phyloP scores from a whole-genome alignment of 1,284 basidiomycete species.

The Cryptococcus deneoformans region DNA sequence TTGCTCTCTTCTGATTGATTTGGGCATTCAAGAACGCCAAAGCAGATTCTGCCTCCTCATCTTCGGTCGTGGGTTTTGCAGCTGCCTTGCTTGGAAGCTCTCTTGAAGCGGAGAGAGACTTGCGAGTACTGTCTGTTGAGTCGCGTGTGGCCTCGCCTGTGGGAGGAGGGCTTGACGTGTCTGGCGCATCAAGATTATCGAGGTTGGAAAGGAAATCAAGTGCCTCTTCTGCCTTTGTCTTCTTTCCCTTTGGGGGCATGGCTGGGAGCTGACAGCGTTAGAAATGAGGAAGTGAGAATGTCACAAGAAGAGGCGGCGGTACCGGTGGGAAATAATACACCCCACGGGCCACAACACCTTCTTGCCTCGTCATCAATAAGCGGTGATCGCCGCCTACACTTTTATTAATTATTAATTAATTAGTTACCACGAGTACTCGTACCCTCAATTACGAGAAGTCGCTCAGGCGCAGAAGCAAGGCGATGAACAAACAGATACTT shows the following conservation, averaged over 20 bases:
- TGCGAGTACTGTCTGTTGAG: constrained; percentile 16
- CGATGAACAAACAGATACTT: too few species aligned
- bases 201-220: constrained; percentile 86
- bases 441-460: too few species aligned
- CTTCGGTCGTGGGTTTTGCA: constrained; percentile 53
- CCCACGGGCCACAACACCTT: too few species aligned
- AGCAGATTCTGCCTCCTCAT: constrained; percentile 53
- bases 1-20: constrained; percentile 71
- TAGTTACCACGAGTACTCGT: too few species aligned
- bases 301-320: neutral
- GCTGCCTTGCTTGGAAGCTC: constrained; percentile 8
- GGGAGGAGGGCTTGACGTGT: constrained; percentile 4
- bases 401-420: too few species aligned
- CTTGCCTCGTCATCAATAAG: too few species aligned
- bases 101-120: constrained; percentile 7
- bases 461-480: too few species aligned
- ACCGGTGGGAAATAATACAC: neutral
- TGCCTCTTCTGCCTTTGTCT: constrained; percentile 82
- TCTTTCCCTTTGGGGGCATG: constrained; percentile 46
- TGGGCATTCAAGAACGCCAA: constrained; percentile 86
- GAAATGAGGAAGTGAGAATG: neutral
- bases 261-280: neutral
- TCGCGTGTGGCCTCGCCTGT: constrained; percentile 4
- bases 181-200: constrained; percentile 61
- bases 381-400: too few species aligned